Conservation (phyloP, 1,284 basidiomycete species). For the Psilocybe mexicana region DNA sequence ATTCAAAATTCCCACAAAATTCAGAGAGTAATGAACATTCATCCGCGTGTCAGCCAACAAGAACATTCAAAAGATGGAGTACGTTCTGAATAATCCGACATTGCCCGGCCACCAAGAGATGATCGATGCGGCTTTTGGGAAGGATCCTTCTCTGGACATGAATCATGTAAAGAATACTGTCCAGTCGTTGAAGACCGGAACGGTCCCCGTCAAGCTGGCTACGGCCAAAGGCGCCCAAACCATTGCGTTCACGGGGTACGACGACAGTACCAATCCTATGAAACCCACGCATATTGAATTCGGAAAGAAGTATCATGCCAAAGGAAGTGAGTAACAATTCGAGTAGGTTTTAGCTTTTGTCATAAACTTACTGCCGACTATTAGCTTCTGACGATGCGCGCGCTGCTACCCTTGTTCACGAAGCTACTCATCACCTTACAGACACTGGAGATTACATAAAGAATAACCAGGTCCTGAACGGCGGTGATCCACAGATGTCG, state of each 20-base stretch:
- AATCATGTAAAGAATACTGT: background rate
- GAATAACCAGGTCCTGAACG: background rate
- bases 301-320: background rate
- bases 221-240: background rate
- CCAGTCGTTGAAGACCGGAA: background rate
- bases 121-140: constrained; percentile 3
- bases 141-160: background rate
- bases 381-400: background rate
- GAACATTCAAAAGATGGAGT: background rate
- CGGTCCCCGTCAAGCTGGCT: background rate
- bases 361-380: background rate
- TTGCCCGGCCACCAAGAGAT: background rate
- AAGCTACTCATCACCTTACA: background rate
- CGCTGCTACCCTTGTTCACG: constrained; percentile 2
- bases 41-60: background rate
- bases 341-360: background rate
- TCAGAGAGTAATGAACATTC: background rate
- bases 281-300: background rate
- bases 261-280: background rate
- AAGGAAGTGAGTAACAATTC: background rate
- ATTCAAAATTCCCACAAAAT: background rate
- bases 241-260: background rate
- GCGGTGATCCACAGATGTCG: background rate
- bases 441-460: constrained; percentile 3
- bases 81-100: background rate